Percentiles rank a stretch among this genome's conserved stretches.
phyloP scores from a whole-genome alignment of 768 basidiomycete genomes.

The Termitomyces eurrhizus region DNA sequence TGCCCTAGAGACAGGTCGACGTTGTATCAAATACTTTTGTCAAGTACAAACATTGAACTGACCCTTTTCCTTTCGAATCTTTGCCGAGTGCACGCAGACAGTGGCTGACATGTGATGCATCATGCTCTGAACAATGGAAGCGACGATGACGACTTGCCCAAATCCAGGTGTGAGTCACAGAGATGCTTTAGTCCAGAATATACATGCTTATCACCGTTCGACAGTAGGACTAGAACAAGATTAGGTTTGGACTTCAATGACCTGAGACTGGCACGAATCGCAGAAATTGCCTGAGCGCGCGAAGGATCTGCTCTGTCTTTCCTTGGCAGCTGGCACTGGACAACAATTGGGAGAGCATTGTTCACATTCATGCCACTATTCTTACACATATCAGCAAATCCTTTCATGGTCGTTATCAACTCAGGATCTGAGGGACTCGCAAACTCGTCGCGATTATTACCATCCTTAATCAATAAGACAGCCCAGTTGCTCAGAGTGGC shows the following conservation, averaged over 20 bases:
- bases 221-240: slow-evolving; percentile 64
- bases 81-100: slow-evolving; percentile 69
- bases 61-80: slow-evolving; percentile 67
- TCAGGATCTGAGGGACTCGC: slow-evolving; percentile 46
- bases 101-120: slow-evolving; percentile 36
- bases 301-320: slow-evolving; percentile 52
- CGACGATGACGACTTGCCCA: slow-evolving; percentile 31
- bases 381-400: slow-evolving; percentile 61
- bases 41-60: slow-evolving; percentile 17
- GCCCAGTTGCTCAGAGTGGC: slow-evolving; percentile 58
- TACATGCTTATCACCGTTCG: slow-evolving; percentile 67
- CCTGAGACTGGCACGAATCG: slow-evolving; percentile 39
- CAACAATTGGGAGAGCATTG: slow-evolving; percentile 30
- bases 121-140: neutral
- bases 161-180: slow-evolving; percentile 60
- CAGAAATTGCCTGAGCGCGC: slow-evolving; percentile 43
- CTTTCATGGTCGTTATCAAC: slow-evolving; percentile 40
- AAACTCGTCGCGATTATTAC: slow-evolving; percentile 58
- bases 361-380: slow-evolving; percentile 58
- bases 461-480: slow-evolving; percentile 65
- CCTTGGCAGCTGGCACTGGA: slow-evolving; percentile 43
- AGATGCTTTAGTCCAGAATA: slow-evolving; percentile 76
- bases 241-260: slow-evolving; percentile 43
- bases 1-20: slow-evolving; percentile 40
- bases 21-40: slow-evolving; percentile 18